Evolutionary conservation across 768 basidiomycete species (phyloP).

Genomic region (Astraeus odoratus): DNA sequence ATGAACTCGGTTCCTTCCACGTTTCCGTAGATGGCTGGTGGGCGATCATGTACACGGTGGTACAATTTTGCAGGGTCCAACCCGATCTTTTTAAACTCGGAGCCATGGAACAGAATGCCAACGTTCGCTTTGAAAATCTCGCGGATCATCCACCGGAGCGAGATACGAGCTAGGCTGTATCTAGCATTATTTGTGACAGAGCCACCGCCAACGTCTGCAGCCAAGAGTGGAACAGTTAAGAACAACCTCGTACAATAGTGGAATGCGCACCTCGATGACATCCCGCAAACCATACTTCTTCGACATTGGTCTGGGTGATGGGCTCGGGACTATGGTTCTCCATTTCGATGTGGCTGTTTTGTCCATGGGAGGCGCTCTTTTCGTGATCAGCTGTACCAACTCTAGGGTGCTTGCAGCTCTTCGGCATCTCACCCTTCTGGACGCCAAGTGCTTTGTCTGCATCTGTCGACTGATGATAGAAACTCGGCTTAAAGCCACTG

Average conservation of each 20-base stretch:
- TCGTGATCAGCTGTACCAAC: not conserved
- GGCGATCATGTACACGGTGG: constrained; percentile 36
- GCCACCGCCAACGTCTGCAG: constrained; percentile 59
- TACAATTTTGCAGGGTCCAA: constrained; percentile 37
- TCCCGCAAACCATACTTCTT: constrained; percentile 32
- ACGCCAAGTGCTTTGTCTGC: constrained; percentile 38
- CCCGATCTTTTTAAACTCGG: constrained; percentile 35
- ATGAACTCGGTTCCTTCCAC: constrained; percentile 3
- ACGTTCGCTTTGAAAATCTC: constrained; percentile 50
- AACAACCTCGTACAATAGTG: not conserved
- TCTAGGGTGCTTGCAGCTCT: constrained; percentile 20
- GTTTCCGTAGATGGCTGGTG: constrained; percentile 27
- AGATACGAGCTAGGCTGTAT: constrained; percentile 60
- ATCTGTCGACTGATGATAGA: constrained; percentile 35
- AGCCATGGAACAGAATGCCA: constrained; percentile 54
- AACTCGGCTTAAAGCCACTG: constrained; percentile 26
- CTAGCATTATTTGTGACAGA: constrained; percentile 49
- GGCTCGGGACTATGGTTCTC: constrained; percentile 35
- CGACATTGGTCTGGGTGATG: constrained; percentile 46
- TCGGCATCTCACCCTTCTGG: constrained; percentile 44
- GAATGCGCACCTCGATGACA: constrained; percentile 60
- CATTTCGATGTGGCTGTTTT: constrained; percentile 24
- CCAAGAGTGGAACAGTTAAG: constrained; percentile 34
- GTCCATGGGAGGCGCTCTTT: constrained; percentile 1
- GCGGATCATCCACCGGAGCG: constrained; percentile 74